Evolutionary conservation across 768 basidiomycete species (phyloP), one percentile per base, ranked within the genome.

Genomic region (Xanthoconium purpureum): DNA sequence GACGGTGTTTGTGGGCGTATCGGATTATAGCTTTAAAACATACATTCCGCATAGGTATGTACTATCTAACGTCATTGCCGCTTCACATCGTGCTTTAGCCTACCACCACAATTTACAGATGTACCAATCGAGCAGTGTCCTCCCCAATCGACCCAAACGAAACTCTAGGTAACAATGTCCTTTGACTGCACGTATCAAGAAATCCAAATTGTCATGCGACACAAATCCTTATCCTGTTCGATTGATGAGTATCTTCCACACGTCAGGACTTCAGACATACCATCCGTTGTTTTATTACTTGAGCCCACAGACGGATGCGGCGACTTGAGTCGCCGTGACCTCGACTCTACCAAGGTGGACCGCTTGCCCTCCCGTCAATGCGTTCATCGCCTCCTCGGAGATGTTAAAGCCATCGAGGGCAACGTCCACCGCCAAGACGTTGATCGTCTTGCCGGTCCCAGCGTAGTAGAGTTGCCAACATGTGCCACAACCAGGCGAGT

Each of bases 311-410:
- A 65, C 58, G 0, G 83, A 78, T 6, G 75, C 54, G 39, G 59
- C 68, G 11, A 86, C 79, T 56, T 80, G 68, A 5, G 56, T 69
- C 6, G 79, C 70, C 9, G 66, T 72, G 13, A 81, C 81, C 13
- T 73, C 46, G 24, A 86, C 74, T 29, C 78, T 70, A 9, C 85
- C 85, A 28, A 81, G 64, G 35, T 74, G 63, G 40, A 67, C 73
- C 0, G 78, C 84, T 60, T 79, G 70, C 38, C 72, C 74, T 46
- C 72, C 70, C 13, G 84, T 85, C 57, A 85, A 66, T 15, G 60
- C 62, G 56, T 85, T 78, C 82, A 85, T 80, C 18, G 84, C 82
- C 20, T 63, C 69, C 58, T 77, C 62, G 1, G 81, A 77, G 30
- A 85, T 66, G 53, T 80, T 82, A 61, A 82, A 84, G 8, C 75